Evolutionary conservation across 345 rosid species (phyloP).

Genomic region (Salix viminalis): DNA sequence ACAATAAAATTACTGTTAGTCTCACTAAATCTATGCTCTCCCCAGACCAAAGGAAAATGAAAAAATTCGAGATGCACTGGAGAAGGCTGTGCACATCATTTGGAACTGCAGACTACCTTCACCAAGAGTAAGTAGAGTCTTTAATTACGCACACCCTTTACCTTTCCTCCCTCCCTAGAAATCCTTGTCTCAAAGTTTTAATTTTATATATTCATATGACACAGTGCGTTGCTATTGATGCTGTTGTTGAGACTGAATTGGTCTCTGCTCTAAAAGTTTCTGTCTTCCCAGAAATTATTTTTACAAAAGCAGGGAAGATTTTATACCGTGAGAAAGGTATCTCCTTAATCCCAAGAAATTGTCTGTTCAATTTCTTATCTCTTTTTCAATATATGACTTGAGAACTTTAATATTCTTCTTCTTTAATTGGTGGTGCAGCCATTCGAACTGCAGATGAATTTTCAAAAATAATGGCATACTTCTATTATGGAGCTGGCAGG

Average conservation of each 20-base stretch:
- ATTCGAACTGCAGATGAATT: conserved; percentile 64
- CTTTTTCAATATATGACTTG: neutral
- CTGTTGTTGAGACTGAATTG: conserved; percentile 61
- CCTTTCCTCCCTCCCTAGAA: neutral
- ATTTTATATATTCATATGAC: conserved; percentile 1
- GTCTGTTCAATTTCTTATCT: neutral
- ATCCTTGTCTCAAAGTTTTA: conserved; percentile 2
- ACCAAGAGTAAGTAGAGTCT: conserved; percentile 57
- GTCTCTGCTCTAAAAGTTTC: conserved; percentile 68
- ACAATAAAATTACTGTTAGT: neutral
- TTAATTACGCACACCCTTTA: conserved; percentile 2
- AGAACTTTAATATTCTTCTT: neutral
- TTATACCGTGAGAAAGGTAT: conserved; percentile 80
- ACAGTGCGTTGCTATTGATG: conserved; percentile 88
- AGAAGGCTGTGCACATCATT: conserved; percentile 79
- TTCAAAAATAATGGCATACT: conserved; percentile 83
- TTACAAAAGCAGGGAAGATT: conserved; percentile 84
- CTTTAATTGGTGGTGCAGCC: conserved; percentile 35
- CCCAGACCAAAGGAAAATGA: conserved; percentile 76
- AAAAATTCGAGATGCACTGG: conserved; percentile 52
- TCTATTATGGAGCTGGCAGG: conserved; percentile 84
- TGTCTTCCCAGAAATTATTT: conserved; percentile 65
- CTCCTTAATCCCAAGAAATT: neutral
- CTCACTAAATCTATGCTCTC: neutral
- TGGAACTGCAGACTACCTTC: conserved; percentile 93